These are phyloP conservation scores for Acacia concinna DNA, from an alignment of 331 rosid genomes.

Conservation along the genomic window DNA sequence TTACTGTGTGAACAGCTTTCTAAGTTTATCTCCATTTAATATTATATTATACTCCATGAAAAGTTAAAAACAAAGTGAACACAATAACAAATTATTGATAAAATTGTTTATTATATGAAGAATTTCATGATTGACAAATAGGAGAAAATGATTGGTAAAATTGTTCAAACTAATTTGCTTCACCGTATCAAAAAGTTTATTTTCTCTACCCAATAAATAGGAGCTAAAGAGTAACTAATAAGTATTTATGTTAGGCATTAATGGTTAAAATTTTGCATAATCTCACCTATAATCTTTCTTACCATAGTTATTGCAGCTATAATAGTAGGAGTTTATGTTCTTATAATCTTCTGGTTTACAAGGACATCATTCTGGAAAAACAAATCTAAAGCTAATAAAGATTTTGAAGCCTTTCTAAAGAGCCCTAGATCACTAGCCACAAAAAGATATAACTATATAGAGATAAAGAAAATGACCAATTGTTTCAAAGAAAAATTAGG, in stretches of 20 bases:
- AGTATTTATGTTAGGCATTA: background rate
- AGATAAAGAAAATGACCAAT: slow-evolving; percentile 15
- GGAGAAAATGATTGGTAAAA: too few species aligned
- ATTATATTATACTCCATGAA: too few species aligned
- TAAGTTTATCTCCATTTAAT: too few species aligned
- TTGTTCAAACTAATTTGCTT: too few species aligned
- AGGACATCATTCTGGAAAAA: background rate
- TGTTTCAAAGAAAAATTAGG: slow-evolving; percentile 29
- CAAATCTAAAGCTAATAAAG: background rate
- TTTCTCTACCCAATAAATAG: too few species aligned
- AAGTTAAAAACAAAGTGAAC: too few species aligned
- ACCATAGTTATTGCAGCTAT: background rate
- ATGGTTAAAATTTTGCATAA: background rate
- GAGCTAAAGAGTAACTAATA: too few species aligned
- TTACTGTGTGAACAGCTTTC: too few species aligned
- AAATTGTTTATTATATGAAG: too few species aligned
- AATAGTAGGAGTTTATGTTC: background rate
- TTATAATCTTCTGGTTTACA: background rate
- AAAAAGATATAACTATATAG: background rate
- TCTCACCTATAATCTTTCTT: background rate
- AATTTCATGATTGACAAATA: too few species aligned
- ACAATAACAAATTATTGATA: too few species aligned
- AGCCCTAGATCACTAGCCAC: background rate
- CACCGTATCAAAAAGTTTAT: too few species aligned
- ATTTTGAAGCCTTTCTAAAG: background rate